A percentile compares a stretch with the other conserved stretches of the same genome.
Conservation (phyloP, 768 basidiomycete species). For the Rossbeevera mucosa region DNA sequence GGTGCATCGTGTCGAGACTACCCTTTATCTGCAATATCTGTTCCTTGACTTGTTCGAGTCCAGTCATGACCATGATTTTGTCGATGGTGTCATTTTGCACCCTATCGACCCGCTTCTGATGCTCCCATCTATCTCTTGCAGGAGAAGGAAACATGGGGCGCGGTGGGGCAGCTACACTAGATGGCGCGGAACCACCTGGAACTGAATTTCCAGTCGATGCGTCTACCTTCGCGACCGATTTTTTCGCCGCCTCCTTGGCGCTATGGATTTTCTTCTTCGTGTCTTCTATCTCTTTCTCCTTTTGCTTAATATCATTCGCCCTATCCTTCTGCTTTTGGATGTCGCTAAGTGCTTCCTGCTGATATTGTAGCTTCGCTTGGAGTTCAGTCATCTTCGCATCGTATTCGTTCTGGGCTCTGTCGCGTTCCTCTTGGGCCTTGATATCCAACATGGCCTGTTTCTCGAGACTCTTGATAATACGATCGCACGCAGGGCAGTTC, state of each 20-base stretch:
- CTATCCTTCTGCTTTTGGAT: slow-evolving; percentile 36
- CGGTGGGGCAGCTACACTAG: slow-evolving; percentile 4
- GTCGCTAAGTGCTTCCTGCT: slow-evolving; percentile 35
- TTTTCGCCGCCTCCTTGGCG: slow-evolving; percentile 11
- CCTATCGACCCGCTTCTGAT: slow-evolving; percentile 54
- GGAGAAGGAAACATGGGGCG: slow-evolving; percentile 28
- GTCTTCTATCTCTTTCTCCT: slow-evolving; percentile 42
- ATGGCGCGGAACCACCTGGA: slow-evolving; percentile 1
- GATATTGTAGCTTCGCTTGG: slow-evolving; percentile 35
- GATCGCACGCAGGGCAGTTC: slow-evolving; percentile 45
- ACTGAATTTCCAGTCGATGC: not conserved
- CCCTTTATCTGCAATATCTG: slow-evolving; percentile 56
- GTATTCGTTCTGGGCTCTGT: slow-evolving; percentile 43
- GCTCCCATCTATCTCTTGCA: slow-evolving; percentile 49
- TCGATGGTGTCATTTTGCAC: slow-evolving; percentile 53
- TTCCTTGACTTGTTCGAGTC: slow-evolving; percentile 60
- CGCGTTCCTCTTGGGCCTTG: slow-evolving; percentile 40
- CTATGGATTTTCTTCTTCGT: slow-evolving; percentile 18
- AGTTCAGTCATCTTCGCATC: slow-evolving; percentile 39
- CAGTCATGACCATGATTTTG: slow-evolving; percentile 64
- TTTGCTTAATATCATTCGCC: slow-evolving; percentile 41
- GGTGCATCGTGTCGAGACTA: slow-evolving; percentile 50
- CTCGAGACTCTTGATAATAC: slow-evolving; percentile 37
- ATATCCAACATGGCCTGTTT: slow-evolving; percentile 39
- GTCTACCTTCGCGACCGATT: slow-evolving; percentile 3